These are phyloP conservation scores for Kodamaea plutei DNA, from an alignment of 1,139 yeast species.

Conservation along the genomic window DNA sequence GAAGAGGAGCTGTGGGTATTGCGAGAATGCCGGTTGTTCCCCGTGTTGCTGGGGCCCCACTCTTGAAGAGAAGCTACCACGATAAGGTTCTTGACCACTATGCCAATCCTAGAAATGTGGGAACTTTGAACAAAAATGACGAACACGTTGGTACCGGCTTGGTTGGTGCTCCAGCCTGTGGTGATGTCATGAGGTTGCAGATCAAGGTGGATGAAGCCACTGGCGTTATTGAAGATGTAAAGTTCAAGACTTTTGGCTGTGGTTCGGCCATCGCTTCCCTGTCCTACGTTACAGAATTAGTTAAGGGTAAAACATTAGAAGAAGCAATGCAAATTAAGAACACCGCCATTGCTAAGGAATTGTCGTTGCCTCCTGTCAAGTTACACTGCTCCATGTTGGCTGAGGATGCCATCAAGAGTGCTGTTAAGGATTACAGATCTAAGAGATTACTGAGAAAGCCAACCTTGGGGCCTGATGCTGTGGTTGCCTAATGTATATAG, in stretches of 20 bases:
- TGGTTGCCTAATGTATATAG: constrained; percentile 10
- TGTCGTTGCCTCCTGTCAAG: constrained; percentile 94
- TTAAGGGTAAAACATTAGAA: constrained; percentile 90
- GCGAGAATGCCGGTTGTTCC: constrained; percentile 7
- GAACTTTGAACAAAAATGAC: constrained; percentile 77
- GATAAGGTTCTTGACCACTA: constrained; percentile 86
- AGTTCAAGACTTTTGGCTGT: constrained; percentile 97
- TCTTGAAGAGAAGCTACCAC: constrained; percentile 55
- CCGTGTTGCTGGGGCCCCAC: constrained; percentile 7
- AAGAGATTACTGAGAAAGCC: constrained; percentile 48
- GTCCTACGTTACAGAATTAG: constrained; percentile 90
- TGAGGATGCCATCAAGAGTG: constrained; percentile 96
- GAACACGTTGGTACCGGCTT: constrained; percentile 92
- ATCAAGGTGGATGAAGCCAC: constrained; percentile 87
- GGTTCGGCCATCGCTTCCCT: constrained; percentile 97
- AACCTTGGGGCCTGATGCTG: constrained; percentile 50
- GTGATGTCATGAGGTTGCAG: constrained; percentile 97
- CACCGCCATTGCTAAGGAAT: constrained; percentile 88
- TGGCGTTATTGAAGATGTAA: constrained; percentile 90
- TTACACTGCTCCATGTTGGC: constrained; percentile 98
- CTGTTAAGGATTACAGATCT: constrained; percentile 88
- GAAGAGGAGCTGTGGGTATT: constrained; percentile 8
- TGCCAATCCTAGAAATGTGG: constrained; percentile 95
- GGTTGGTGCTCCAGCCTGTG: constrained; percentile 99
- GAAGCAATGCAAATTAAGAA: constrained; percentile 91